These are phyloP conservation scores for Nemophila menziesii DNA, from an alignment of 257 asterid genomes.

Conservation along the genomic window DNA sequence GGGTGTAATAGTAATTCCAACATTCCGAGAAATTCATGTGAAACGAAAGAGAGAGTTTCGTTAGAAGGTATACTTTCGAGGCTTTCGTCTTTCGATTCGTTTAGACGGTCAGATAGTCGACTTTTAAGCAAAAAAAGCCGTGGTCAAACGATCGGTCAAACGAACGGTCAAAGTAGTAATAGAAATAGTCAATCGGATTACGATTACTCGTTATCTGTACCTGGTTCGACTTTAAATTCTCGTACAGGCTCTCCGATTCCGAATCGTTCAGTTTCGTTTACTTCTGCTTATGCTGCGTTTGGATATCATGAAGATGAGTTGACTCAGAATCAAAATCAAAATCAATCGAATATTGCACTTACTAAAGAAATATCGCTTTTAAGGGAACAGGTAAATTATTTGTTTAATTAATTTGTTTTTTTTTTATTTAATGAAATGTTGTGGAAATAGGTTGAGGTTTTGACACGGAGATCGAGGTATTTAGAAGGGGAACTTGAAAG, in stretches of 20 bases:
- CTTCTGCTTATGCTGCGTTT: constrained; percentile 18
- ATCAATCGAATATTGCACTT: constrained; percentile 28
- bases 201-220: constrained; percentile 23
- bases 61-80: constrained; percentile 26
- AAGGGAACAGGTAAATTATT: constrained; percentile 45
- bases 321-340: too few species aligned
- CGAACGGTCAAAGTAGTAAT: constrained; percentile 10
- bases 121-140: constrained; percentile 20
- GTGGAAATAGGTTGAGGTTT: constrained; percentile 41
- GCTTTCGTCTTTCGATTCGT: constrained; percentile 45
- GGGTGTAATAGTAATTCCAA: constrained; percentile 19
- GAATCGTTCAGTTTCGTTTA: constrained; percentile 12
- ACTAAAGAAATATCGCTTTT: constrained; percentile 37
- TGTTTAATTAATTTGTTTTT: too few species aligned
- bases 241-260: constrained; percentile 31
- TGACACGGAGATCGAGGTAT: constrained; percentile 33
- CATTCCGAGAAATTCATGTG: constrained; percentile 13
- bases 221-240: constrained; percentile 26
- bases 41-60: constrained; percentile 17
- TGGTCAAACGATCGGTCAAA: constrained; percentile 22
- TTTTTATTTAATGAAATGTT: too few species aligned
- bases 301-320: constrained; percentile 29
- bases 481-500: constrained; percentile 45
- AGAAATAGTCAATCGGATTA: constrained; percentile 22
- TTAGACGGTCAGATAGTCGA: constrained; percentile 22